Conservation (phyloP, 148 eudicot species). For the Amaranthus cruentus region DNA sequence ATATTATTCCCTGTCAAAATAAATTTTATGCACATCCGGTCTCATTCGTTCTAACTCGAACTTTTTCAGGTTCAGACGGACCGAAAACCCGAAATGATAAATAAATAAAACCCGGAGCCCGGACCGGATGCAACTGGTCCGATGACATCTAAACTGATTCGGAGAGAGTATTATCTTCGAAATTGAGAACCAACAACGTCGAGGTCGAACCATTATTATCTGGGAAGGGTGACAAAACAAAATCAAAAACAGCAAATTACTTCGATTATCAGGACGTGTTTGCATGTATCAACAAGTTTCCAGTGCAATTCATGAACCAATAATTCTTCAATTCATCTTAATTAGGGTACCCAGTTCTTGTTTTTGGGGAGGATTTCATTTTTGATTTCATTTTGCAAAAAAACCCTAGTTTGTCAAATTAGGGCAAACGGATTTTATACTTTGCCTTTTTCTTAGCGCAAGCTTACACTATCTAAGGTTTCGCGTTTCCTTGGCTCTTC, state of each 20-base stretch:
- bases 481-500: conserved; percentile 10
- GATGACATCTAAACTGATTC: too few relatives aligned
- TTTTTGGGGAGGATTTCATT: conserved; percentile 1
- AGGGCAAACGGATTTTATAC: conserved; percentile 18
- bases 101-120: too few relatives aligned
- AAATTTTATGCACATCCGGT: too few relatives aligned
- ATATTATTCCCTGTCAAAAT: too few relatives aligned
- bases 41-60: too few relatives aligned
- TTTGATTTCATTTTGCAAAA: conserved; percentile 16
- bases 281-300: conserved; percentile 26
- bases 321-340: conserved; percentile 4
- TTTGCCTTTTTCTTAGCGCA: neutral
- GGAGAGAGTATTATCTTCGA: conserved; percentile 1
- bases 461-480: conserved; percentile 5
- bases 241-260: conserved; percentile 15
- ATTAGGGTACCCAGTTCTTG: conserved; percentile 5
- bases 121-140: too few relatives aligned
- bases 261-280: conserved; percentile 24
- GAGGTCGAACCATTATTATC: conserved; percentile 8
- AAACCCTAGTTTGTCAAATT: conserved; percentile 24
- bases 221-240: conserved; percentile 1
- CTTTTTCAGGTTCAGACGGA: too few relatives aligned
- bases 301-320: conserved; percentile 1
- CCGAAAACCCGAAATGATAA: too few relatives aligned
- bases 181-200: conserved; percentile 27